Base-by-base conservation (phyloP, 192 early-diverging fungal species). In the Polychytrium aggregatum region DNA sequence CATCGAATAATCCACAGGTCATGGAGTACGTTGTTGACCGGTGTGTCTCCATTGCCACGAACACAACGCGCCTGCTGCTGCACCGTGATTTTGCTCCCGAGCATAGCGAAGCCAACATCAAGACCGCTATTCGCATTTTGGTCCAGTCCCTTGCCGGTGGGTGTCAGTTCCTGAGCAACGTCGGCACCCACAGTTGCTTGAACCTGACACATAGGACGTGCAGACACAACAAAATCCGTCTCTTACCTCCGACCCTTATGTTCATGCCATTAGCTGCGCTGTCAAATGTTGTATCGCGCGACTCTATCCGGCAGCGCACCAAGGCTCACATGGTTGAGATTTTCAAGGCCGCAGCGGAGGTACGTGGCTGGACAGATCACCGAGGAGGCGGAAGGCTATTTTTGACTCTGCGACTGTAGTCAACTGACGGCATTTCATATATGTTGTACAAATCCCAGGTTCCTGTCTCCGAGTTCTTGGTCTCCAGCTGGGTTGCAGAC, bases 51-150 rank as follows among this genome's bases (percentile, higher is more conserved):
- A 95, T 98, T 61, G 93, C 93, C 3, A 75, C 82, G 1, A 87
- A 89, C 41, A 87, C 88, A 35, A 95, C 89, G 5, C 76, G 87
- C 3, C 93, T 97, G 55, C 72, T 95, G 27, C 74, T 97, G 18
- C 59, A 84, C 37, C 97, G 97, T 63, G 96, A 98, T 56, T 97
- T 97, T 72, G 87, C 86, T 0, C 76, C 85, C 56, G 96, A 98
- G 60, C 79, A 85, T 3, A 88, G 92, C 57, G 96, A 97, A 59
- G 84, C 85, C 40, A 83, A 87, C 52, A 84, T 98, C 82, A 74
- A 88, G 38, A 85, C 88, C 39, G 84, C 96, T 1, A 90, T 92
- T 7, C 90, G 93, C 56, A 62, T 86, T 22, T 97, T 98, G 96
- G 90, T 85, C 10, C 91, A 95, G 53, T 88, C 82, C 21, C 60